Conservation (phyloP, 768 basidiomycete genomes). For the Leccinellum albellum region DNA sequence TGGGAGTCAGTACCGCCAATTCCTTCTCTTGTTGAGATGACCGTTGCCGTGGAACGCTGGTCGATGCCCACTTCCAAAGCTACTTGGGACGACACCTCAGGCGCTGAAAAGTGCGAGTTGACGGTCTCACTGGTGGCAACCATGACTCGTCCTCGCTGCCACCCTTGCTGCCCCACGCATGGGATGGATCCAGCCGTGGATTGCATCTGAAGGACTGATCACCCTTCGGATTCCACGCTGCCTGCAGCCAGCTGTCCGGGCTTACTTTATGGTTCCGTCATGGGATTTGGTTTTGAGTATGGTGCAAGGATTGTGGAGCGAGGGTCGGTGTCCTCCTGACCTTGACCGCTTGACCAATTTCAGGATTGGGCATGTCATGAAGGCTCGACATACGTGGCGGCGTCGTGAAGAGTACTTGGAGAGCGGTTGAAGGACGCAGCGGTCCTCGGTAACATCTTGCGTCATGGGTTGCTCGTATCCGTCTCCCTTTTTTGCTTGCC, state of each 20-base stretch:
- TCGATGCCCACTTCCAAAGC: slow-evolving; percentile 19
- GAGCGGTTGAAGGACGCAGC: slow-evolving; percentile 24
- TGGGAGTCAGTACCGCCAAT: slow-evolving; percentile 94
- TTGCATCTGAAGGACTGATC: slow-evolving; percentile 26
- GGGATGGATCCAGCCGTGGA: slow-evolving; percentile 25
- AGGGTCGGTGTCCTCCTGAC: slow-evolving; percentile 26
- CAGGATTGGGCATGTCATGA: slow-evolving; percentile 29
- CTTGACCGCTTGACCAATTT: slow-evolving; percentile 35
- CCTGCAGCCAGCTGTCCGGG: slow-evolving; percentile 24
- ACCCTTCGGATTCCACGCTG: slow-evolving; percentile 23
- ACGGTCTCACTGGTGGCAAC: slow-evolving; percentile 27
- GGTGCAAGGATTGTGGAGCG: slow-evolving; percentile 33
- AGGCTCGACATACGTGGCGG: slow-evolving; percentile 20
- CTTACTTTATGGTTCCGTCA: slow-evolving; percentile 29
- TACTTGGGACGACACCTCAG: slow-evolving; percentile 25
- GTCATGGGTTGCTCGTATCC: slow-evolving; percentile 36
- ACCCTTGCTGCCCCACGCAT: slow-evolving; percentile 11
- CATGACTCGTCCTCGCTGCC: slow-evolving; percentile 30
- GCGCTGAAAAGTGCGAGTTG: slow-evolving; percentile 30
- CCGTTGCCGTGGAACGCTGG: slow-evolving; percentile 22
- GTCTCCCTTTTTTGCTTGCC: slow-evolving; percentile 42
- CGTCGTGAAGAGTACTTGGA: slow-evolving; percentile 21
- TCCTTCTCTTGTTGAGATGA: slow-evolving; percentile 31
- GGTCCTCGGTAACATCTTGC: slow-evolving; percentile 23
- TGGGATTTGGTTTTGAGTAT: slow-evolving; percentile 30